Percentiles rank a stretch among this genome's conserved stretches.
These are phyloP conservation scores for Rhododendron kiyosumense DNA, from an alignment of 148 eudicot genomes.

Conservation along the genomic window DNA sequence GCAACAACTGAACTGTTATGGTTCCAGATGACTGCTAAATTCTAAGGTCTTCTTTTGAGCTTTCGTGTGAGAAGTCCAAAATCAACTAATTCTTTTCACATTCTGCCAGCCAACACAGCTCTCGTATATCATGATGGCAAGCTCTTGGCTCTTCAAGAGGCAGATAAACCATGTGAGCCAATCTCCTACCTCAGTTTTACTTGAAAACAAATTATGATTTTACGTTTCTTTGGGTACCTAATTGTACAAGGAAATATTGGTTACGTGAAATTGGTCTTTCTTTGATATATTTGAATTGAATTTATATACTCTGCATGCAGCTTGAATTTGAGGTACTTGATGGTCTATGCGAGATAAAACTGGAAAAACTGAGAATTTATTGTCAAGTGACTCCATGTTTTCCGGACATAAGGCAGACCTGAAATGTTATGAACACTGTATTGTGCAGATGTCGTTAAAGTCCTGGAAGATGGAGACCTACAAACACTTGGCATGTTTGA, in stretches of 20 bases:
- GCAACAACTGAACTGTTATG: not conserved
- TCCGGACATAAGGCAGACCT: not conserved
- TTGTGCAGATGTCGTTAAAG: slow-evolving; percentile 64
- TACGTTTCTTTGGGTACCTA: not conserved
- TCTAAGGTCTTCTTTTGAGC: not conserved
- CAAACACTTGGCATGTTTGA: slow-evolving; percentile 96
- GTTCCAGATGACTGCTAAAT: not conserved
- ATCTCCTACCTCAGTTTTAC: slow-evolving; percentile 4
- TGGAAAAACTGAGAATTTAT: not conserved
- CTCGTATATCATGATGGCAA: slow-evolving; percentile 86
- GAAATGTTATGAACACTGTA: not conserved
- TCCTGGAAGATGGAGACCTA: slow-evolving; percentile 94
- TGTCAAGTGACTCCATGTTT: not conserved
- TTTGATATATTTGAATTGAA: not conserved
- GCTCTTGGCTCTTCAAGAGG: slow-evolving; percentile 87
- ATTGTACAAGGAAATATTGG: not conserved
- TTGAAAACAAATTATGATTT: not conserved
- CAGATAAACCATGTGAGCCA: slow-evolving; percentile 86
- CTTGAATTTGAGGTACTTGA: not conserved
- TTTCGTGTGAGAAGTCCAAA: not conserved
- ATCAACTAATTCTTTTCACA: slow-evolving; percentile 5
- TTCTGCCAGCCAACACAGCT: slow-evolving; percentile 79
- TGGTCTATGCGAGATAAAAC: not conserved
- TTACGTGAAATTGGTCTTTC: not conserved
- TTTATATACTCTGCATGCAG: not conserved